Evolutionary conservation across 257 asterid species (phyloP), one percentile per base, ranked within the genome.

Genomic region (Solanum rostratum): DNA sequence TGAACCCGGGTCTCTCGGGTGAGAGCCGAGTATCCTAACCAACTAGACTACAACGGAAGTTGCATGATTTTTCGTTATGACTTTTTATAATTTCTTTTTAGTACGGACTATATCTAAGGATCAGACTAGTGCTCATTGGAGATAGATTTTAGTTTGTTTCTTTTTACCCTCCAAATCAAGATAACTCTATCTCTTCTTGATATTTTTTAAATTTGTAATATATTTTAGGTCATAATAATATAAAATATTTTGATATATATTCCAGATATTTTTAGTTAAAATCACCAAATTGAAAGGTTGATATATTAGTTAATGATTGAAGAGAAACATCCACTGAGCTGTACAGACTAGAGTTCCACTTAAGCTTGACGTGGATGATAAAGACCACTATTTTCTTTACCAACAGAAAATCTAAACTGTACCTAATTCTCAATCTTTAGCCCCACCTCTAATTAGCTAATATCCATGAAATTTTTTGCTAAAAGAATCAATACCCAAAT

Each of bases 11-110:
- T 92, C 96, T 91, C 95, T 91, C 91, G 95, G 99, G 98, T 96
- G 98, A 96, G 98, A 94, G 97, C 97, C 97, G 95, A 94, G 96
- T 92, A 93, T 94, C 97, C 98, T 94, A 53, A 96, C 98, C 99
- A 96, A 39, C 98, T 93, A 95, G 99, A 95, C 97, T 92, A 95
- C 71, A 65, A 29, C 71, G 22, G 43, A 29, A 2, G 1, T 24
- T 62, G 5, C 4, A 5, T 5, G 1, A 3, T 0, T 41, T 41
- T 1, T 6, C 45, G 1, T 41, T 41, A 7, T 41, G 45, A 4
- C 4, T 0, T 33, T 0, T 4, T 33, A 33, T 33, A 3, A 33
- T 33, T 1, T 4, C 1, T 0, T 3, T 33, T 33, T 33, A 33
- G 0, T 5, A 33, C 39, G 39, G 39, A 33, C 39, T n/a, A n/a